phyloP scores from a whole-genome alignment of 805 yeast genomes.

The Myxozyma mucilagina region DNA sequence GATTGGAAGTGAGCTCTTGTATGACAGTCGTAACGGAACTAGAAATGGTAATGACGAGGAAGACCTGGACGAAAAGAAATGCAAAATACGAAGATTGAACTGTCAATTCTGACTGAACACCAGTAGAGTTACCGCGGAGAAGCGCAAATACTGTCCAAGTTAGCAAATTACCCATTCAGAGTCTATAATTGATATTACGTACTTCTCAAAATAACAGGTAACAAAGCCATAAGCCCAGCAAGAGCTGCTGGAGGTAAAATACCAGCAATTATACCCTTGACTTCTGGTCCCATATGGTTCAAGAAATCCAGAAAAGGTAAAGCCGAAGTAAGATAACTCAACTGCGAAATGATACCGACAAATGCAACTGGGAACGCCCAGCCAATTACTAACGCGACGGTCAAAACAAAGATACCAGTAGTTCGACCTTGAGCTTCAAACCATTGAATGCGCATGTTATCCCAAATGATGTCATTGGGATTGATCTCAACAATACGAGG shows the following conservation, averaged over 20 bases:
- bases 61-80: conserved; percentile 78
- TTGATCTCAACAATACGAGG: conserved; percentile 51
- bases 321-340: conserved; percentile 67
- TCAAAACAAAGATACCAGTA: conserved; percentile 48
- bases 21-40: conserved; percentile 80
- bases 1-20: conserved; percentile 65
- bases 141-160: conserved; percentile 57
- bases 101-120: conserved; percentile 68
- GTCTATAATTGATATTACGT: conserved; percentile 36
- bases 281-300: conserved; percentile 53
- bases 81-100: conserved; percentile 78
- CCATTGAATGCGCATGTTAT: conserved; percentile 50
- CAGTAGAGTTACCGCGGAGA: conserved; percentile 68
- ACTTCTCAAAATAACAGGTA: conserved; percentile 76
- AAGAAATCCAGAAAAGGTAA: conserved; percentile 76
- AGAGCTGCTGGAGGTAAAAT: conserved; percentile 80
- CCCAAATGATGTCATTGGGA: conserved; percentile 74
- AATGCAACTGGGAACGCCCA: conserved; percentile 87
- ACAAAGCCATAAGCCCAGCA: conserved; percentile 78
- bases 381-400: conserved; percentile 54
- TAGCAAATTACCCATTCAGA: neutral
- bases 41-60: conserved; percentile 80
- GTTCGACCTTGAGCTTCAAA: conserved; percentile 45
- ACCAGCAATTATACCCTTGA: conserved; percentile 85
- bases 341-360: conserved; percentile 72